phyloP scores from a whole-genome alignment of 2,329 filamentous ascomycete genomes.

The Lachnellula occidentalis region DNA sequence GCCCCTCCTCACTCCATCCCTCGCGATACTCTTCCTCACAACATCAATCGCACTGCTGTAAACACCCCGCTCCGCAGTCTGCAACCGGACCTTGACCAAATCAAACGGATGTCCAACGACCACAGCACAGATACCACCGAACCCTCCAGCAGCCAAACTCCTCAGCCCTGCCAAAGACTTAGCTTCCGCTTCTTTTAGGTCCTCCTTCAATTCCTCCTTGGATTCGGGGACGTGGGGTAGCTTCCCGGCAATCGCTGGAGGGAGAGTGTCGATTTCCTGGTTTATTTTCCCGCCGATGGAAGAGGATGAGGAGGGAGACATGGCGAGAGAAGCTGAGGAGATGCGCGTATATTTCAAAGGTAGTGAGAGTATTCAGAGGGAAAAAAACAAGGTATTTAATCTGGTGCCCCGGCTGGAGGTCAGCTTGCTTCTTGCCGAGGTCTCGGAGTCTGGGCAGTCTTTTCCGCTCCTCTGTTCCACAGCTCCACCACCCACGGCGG shows the following conservation, averaged over 20 bases:
- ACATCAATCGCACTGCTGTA: constrained; percentile 90
- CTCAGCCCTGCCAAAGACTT: constrained; percentile 57
- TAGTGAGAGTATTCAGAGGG: neutral
- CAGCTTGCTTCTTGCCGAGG: neutral
- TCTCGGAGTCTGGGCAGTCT: neutral
- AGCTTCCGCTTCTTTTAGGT: constrained; percentile 23
- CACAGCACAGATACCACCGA: constrained; percentile 90
- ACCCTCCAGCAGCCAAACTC: constrained; percentile 82
- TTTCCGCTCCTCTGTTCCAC: neutral
- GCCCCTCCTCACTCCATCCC: constrained; percentile 74
- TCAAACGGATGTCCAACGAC: constrained; percentile 96
- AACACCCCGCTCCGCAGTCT: constrained; percentile 90
- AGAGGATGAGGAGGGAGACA: constrained; percentile 22
- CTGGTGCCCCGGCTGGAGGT: neutral
- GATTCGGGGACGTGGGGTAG: constrained; percentile 31
- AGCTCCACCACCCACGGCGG: no score
- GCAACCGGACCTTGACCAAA: constrained; percentile 92
- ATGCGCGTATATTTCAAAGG: neutral
- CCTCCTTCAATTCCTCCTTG: constrained; percentile 30
- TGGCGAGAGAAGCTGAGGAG: constrained; percentile 8
- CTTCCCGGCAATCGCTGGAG: constrained; percentile 22
- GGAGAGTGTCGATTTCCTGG: constrained; percentile 25
- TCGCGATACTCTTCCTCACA: constrained; percentile 78
- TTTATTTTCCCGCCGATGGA: constrained; percentile 24
- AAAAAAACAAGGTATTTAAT: neutral